Conservation (phyloP, 2,329 filamentous ascomycete genomes). For the Epichloe brachyelytri region DNA sequence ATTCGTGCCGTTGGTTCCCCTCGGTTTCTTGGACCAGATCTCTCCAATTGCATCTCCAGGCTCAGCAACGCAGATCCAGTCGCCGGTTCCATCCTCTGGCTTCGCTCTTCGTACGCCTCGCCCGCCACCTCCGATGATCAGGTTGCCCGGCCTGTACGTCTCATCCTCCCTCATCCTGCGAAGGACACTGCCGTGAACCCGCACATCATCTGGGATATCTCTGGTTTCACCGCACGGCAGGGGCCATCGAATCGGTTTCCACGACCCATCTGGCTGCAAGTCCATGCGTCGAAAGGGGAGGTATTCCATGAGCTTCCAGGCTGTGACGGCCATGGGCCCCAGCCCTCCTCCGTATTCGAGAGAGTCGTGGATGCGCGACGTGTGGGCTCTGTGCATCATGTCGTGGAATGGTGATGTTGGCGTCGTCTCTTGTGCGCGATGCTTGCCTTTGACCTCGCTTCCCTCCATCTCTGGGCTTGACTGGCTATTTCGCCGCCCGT, state of each 20-base stretch:
- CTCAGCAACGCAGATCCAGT: conserved; percentile 55
- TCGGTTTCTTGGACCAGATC: conserved; percentile 38
- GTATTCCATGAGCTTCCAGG: conserved; percentile 72
- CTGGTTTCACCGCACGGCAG: conserved; percentile 65
- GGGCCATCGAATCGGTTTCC: conserved; percentile 72
- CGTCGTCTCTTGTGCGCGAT: conserved; percentile 3
- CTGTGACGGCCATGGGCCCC: conserved; percentile 39
- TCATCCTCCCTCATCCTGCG: conserved; percentile 52
- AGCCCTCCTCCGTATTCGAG: conserved; percentile 52
- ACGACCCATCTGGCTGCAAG: conserved; percentile 55
- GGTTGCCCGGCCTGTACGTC: conserved; percentile 61
- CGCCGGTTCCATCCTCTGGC: conserved; percentile 49
- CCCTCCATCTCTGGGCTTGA: conserved; percentile 11
- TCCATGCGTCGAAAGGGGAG: conserved; percentile 75
- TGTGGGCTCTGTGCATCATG: conserved; percentile 44
- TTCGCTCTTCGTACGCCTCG: conserved; percentile 53
- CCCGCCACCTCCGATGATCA: conserved; percentile 69
- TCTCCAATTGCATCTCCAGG: conserved; percentile 57
- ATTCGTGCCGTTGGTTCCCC: neutral
- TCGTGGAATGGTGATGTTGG: conserved; percentile 33
- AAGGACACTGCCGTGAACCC: conserved; percentile 64
- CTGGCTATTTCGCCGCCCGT: conserved; percentile 8
- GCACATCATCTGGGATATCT: conserved; percentile 58
- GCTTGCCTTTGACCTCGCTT: conserved; percentile 7
- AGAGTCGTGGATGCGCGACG: conserved; percentile 54